Base-by-base conservation (phyloP, 2,329 filamentous ascomycete species). In the Aspergillus nomiae region DNA sequence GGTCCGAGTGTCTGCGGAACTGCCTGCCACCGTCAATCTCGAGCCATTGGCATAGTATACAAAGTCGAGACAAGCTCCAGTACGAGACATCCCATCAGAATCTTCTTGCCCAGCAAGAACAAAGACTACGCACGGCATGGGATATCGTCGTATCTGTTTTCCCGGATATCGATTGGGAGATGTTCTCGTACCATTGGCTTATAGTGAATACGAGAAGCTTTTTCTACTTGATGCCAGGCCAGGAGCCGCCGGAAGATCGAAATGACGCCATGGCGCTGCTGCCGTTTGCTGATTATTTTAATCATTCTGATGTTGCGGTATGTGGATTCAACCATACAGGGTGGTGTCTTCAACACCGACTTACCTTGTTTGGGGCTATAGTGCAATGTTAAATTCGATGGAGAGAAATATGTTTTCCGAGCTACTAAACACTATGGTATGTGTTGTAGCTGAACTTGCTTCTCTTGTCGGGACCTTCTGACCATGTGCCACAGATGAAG, bases 151-250 rank as follows among this genome's bases (percentile, higher is more conserved):
- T 75, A 3, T 63, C 74, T 12, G 77, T 79, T 0, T 82, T 84
- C 38, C 82, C 83, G 0, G 70, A 77, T 1, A 74, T 76, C 0
- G 72, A 80, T 11, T 79, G 79, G 71, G 67, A 78, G 9, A 69
- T 71, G 1, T 88, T 84, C 66, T 77, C 78, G 6, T 87, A 88
- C 71, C 80, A 83, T 68, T 89, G 87, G 87, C 77, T 87, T 26
- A 83, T 88, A 61, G 82, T 87, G 19, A 87, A 87, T 67, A 87
- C 85, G 1, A 78, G 87, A 67, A 85, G 83, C 30, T 89, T 89
- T 70, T 87, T 85, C 70, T 88, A 84, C 79, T 78, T 84, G 48
- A 80, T 75, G 55, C 77, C 77, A 10, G 81, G 71, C 50, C 73
- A 67, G 67, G 70, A 78, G 30, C 62, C 71, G 4, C 76, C 76